Base-by-base conservation (phyloP, 2,329 filamentous ascomycete genomes). In the Grosmannia penicillata region DNA sequence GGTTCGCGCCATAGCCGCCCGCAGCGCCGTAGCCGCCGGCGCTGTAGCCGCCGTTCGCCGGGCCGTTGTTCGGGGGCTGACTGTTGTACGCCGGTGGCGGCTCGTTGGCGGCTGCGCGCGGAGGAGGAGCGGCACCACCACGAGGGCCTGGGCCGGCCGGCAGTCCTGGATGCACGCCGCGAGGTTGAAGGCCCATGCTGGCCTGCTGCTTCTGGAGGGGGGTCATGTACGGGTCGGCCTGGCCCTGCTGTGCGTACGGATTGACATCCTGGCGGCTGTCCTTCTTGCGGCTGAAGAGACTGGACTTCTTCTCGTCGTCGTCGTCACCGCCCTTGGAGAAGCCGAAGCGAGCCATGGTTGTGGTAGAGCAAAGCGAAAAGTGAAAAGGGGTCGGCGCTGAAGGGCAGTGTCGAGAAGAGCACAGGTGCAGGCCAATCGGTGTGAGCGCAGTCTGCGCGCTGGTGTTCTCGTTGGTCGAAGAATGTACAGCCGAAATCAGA, bases 341-440 rank as follows among this genome's bases (percentile, higher is more conserved):
- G 35, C 68, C 67, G 48, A 77, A 74, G 49, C 70, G 74, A 60
- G 67, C 71, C 73, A 78, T 78, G 19, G 29, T 31, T 23, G 18
- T 14, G 24, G 9, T 13, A 18, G n/a, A 8, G 17, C 28, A 31
- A 6, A 9, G 10, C n/a, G 18, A 22, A 21, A n/a, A 21, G 10
- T 22, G 25, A 24, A 26, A 23, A 32, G 15, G 10, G 7, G 33
- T 14, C 8, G 21, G 22, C 14, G 24, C 7, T 29, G n/a, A 11
- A 36, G 24, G 23, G 29, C 18, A 2, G 22, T 13, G n/a, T 15
- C n/a, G n/a, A n/a, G n/a, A n/a, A n/a, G n/a, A n/a, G n/a, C n/a
- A n/a, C n/a, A n/a, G n/a, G n/a, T n/a, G n/a, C n/a, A n/a, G n/a
- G n/a, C n/a, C n/a, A n/a, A n/a, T n/a, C n/a, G n/a, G n/a, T n/a